These are phyloP conservation scores for Trichoderma virens DNA, from an alignment of 495 filamentous ascomycete species.

Conservation along the genomic window DNA sequence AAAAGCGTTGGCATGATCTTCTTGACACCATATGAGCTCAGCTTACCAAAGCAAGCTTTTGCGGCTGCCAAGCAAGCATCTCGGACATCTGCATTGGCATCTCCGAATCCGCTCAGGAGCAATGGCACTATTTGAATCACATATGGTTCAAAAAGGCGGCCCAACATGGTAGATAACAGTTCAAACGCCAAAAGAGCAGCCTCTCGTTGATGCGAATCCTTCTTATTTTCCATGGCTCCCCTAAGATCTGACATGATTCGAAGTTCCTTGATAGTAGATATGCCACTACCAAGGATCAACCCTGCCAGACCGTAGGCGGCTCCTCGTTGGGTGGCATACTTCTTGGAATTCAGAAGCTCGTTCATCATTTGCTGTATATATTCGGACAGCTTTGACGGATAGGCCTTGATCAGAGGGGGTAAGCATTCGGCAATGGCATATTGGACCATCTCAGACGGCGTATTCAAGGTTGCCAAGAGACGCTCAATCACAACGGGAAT, in stretches of 20 bases:
- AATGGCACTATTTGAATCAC: constrained; percentile 93
- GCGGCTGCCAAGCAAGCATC: constrained; percentile 88
- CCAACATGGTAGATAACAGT: constrained; percentile 76
- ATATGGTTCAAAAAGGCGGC: constrained; percentile 87
- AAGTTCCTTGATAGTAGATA: constrained; percentile 75
- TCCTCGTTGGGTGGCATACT: constrained; percentile 82
- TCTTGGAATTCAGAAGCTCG: constrained; percentile 71
- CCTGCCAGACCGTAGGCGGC: constrained; percentile 94
- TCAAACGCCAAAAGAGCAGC: constrained; percentile 87
- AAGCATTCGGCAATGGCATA: constrained; percentile 92
- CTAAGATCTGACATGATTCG: constrained; percentile 74
- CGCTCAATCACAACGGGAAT: constrained; percentile 78
- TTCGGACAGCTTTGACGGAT: constrained; percentile 61
- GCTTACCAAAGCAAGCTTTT: constrained; percentile 84
- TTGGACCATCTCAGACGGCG: constrained; percentile 94
- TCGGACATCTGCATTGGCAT: constrained; percentile 77
- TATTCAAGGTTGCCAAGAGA: constrained; percentile 76
- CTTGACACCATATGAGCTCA: constrained; percentile 95
- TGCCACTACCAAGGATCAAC: constrained; percentile 75
- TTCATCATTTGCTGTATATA: constrained; percentile 78
- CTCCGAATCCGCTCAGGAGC: constrained; percentile 80
- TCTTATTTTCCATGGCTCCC: constrained; percentile 80
- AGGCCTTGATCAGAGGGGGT: constrained; percentile 77
- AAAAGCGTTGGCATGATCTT: constrained; percentile 85
- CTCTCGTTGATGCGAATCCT: constrained; percentile 79